Conservation (phyloP, 1,139 yeast genomes). For the Sugiyamaella castrensis region DNA sequence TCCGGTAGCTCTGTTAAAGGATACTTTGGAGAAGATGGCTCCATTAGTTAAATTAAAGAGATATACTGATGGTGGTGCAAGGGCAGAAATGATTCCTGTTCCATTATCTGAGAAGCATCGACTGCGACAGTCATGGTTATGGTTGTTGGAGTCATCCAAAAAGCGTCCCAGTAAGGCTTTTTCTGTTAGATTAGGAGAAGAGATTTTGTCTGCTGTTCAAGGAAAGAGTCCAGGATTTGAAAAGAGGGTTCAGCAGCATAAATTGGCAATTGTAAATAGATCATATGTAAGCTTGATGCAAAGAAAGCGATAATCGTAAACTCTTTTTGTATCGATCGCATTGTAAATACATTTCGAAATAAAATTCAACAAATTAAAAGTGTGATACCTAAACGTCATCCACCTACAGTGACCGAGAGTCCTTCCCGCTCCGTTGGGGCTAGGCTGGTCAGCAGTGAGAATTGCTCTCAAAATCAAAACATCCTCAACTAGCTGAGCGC, state of each 20-base stretch:
- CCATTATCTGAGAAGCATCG: conserved; percentile 84
- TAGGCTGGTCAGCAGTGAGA: too few relatives aligned
- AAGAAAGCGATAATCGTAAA: conserved; percentile 12
- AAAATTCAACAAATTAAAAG: neutral
- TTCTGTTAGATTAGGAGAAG: conserved; percentile 88
- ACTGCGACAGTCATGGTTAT: conserved; percentile 76
- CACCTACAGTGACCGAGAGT: conserved; percentile 5
- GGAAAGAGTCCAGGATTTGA: conserved; percentile 85
- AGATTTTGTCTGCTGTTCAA: conserved; percentile 68
- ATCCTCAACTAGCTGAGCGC: too few relatives aligned
- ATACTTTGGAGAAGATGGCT: conserved; percentile 75
- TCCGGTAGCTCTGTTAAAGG: conserved; percentile 73
- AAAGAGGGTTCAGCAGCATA: conserved; percentile 79
- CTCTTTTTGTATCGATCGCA: neutral
- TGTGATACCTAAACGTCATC: too few relatives aligned
- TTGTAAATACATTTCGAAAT: conserved; percentile 3
- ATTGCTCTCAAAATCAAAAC: too few relatives aligned
- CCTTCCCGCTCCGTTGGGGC: conserved; percentile 3
- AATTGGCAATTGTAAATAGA: conserved; percentile 60
- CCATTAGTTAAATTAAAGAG: conserved; percentile 81
- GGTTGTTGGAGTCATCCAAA: conserved; percentile 84
- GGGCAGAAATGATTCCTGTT: conserved; percentile 72
- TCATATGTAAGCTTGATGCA: conserved; percentile 35
- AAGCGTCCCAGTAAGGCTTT: conserved; percentile 78
- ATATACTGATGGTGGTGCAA: conserved; percentile 81